These are phyloP conservation scores for Wickerhamiella kurtzmanii DNA, from an alignment of 805 yeast genomes.

Conservation along the genomic window DNA sequence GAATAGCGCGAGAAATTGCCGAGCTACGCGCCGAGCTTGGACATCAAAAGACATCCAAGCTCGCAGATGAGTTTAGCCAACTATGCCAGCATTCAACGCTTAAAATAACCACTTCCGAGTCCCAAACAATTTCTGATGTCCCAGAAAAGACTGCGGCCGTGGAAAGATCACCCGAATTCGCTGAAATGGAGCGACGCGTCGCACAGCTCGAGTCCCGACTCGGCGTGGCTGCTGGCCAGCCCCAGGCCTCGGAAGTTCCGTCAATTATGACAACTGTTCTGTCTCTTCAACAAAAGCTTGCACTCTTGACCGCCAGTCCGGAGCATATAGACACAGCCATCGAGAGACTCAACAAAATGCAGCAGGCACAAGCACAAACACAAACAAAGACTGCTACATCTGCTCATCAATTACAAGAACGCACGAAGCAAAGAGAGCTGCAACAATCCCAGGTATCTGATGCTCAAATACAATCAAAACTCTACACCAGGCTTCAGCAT, in stretches of 20 bases:
- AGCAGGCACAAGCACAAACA: too few species aligned
- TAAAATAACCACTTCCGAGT: too few species aligned
- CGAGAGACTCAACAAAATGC: not conserved
- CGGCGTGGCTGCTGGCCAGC: not conserved
- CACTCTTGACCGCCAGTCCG: not conserved
- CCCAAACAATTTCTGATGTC: not conserved
- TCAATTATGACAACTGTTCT: not conserved
- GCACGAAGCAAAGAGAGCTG: not conserved
- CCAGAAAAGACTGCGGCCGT: not conserved
- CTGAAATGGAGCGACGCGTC: not conserved
- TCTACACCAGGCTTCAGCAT: not conserved
- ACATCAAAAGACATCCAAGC: too few species aligned
- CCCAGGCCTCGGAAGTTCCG: not conserved
- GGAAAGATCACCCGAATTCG: not conserved
- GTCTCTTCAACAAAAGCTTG: not conserved
- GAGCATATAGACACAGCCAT: conserved; percentile 1
- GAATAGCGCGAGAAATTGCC: conserved; percentile 1
- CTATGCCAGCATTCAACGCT: too few species aligned
- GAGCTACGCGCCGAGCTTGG: not conserved
- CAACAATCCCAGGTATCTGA: too few species aligned
- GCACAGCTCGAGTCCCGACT: not conserved
- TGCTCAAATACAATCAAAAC: not conserved
- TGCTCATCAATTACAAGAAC: not conserved
- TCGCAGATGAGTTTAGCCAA: not conserved
- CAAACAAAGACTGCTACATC: too few species aligned